These are phyloP conservation scores for Raffaelea arxii DNA, from an alignment of 2,329 filamentous ascomycete genomes.

Conservation along the genomic window DNA sequence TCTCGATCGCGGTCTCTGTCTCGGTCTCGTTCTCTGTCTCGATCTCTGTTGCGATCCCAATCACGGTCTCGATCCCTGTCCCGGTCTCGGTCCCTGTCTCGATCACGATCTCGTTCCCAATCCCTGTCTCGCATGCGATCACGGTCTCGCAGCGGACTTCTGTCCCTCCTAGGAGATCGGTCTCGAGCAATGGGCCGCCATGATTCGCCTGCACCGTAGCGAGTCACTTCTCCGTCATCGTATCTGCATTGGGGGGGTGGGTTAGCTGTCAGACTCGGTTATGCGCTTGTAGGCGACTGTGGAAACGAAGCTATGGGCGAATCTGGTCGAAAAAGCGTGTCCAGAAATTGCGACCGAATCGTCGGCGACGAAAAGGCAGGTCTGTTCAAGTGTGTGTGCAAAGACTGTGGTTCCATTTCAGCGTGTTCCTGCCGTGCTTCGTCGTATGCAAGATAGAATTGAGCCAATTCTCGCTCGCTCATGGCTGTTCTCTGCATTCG, in stretches of 20 bases:
- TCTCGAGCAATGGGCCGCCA: constrained; percentile 35
- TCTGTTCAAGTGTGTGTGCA: no score
- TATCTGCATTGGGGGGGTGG: constrained; percentile 31
- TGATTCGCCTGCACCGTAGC: constrained; percentile 52
- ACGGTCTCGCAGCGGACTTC: constrained; percentile 20
- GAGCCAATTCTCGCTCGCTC: no score
- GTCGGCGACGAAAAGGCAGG: no score
- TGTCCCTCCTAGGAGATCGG: constrained; percentile 28
- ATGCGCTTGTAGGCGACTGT: no score
- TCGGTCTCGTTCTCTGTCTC: constrained; percentile 26
- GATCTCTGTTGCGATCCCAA: constrained; percentile 18
- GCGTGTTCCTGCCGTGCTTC: no score
- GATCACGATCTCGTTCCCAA: constrained; percentile 17
- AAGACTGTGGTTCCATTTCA: no score
- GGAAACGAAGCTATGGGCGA: no score
- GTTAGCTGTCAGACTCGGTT: neutral
- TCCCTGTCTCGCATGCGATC: constrained; percentile 24
- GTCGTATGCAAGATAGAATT: no score
- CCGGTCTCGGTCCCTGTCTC: constrained; percentile 23
- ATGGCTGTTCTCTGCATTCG: no score
- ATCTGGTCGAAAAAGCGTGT: no score
- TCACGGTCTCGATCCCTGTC: constrained; percentile 24
- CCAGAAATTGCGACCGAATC: no score
- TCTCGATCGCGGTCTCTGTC: constrained; percentile 18
- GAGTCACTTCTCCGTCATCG: constrained; percentile 51